phyloP scores from a whole-genome alignment of 768 basidiomycete species.

The Flagelloscypha sp. region DNA sequence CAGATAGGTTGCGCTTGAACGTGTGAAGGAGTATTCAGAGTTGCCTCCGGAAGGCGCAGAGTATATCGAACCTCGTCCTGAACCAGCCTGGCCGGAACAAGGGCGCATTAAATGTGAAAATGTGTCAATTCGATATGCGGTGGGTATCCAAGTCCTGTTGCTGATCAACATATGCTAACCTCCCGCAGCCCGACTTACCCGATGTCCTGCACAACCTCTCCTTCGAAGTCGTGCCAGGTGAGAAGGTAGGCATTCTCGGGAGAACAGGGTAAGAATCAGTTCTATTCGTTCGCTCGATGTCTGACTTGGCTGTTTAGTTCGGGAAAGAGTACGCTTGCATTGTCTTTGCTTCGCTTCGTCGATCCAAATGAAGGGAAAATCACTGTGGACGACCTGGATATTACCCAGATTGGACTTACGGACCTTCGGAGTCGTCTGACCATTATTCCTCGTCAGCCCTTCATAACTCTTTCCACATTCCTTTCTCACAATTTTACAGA shows the following conservation, averaged over 20 bases:
- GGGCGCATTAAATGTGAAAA: conserved; percentile 41
- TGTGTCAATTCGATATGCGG: conserved; percentile 44
- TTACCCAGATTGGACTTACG: conserved; percentile 51
- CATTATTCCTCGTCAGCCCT: conserved; percentile 46
- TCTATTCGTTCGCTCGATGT: no score
- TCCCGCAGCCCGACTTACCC: conserved; percentile 64
- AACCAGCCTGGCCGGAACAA: conserved; percentile 46
- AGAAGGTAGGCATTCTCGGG: conserved; percentile 42
- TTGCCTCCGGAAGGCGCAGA: conserved; percentile 48
- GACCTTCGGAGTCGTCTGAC: conserved; percentile 58
- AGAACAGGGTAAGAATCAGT: conserved; percentile 33
- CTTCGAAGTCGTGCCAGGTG: conserved; percentile 35
- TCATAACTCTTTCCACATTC: neutral
- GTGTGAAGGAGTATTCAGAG: conserved; percentile 60
- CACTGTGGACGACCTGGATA: conserved; percentile 49
- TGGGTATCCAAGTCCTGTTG: no score
- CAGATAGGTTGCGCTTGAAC: conserved; percentile 45
- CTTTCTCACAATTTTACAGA: conserved; percentile 25
- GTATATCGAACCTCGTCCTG: conserved; percentile 52
- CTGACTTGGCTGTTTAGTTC: conserved; percentile 70
- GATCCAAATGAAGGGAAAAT: conserved; percentile 55
- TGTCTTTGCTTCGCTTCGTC: conserved; percentile 69
- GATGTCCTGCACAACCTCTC: conserved; percentile 48
- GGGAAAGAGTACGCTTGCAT: conserved; percentile 50
- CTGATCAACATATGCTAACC: no score